Evolutionary conservation across 148 eudicot genomes (phyloP), one percentile per base, ranked within the genome.

Genomic region (Fallopia convolvulus): DNA sequence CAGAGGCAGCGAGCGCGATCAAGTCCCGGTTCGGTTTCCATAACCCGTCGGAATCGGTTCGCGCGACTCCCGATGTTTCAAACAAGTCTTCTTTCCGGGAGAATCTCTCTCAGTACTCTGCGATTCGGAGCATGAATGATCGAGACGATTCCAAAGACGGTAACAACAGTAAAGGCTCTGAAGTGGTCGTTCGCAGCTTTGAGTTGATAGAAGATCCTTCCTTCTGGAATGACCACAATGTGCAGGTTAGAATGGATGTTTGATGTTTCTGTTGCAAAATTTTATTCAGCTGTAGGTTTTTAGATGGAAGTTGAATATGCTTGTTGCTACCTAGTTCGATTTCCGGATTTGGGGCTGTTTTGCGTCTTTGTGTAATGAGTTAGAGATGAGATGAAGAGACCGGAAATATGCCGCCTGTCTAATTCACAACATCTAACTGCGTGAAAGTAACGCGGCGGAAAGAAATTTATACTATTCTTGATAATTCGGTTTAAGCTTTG

Each of bases 201-300:
- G 97, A 95, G 41, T 80, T 95, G 81, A 79, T 82, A 5, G 93
- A 90, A 41, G 97, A 95, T 77, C 93, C 99, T 46, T 80, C 92
- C 7, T 92, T 95, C 60, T 92, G 99, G 99, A 92, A 91, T 55
- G 99, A 95, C 55, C 99, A 95, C 70, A 95, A 92, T 84, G 97
- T 92, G 60, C 99, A 95, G 99, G 99, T 92, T 74, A 23, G 72
- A 6, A 36, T 1, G 8, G 44, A 32, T 7, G 9, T 39, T 68
- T 68, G 44, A 32, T 7, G 9, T 39, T 68, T 68, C 44, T 39
- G 4, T 17, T 17, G 8, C 44, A 30, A 63, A 12, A 14, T 30
- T 6, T 63, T 3, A 3, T 55, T 55, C 61, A 55, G 61, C 7
- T 6, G 23, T 61, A 61, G 70, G 39, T 26, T 61, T 61, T 26